Percentiles rank a stretch among this genome's conserved stretches.
These are phyloP conservation scores for Aspergillus mulundensis DNA, from an alignment of 495 filamentous ascomycete species.

Conservation along the genomic window DNA sequence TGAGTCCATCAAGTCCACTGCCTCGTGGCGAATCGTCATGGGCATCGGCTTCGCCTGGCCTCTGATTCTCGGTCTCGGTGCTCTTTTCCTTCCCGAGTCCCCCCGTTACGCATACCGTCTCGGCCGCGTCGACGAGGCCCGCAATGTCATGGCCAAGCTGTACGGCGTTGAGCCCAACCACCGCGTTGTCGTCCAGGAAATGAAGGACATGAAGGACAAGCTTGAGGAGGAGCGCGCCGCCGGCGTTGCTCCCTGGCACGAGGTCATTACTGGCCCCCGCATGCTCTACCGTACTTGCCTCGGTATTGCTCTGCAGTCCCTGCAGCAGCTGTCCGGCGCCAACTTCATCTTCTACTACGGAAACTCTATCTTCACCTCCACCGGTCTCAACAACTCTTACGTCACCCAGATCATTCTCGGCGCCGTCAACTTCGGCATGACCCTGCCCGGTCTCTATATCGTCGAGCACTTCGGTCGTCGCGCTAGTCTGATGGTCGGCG, in stretches of 20 bases:
- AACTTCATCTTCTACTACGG: constrained; percentile 87
- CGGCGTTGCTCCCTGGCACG: constrained; percentile 54
- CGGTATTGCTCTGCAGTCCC: constrained; percentile 65
- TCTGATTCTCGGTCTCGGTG: constrained; percentile 64
- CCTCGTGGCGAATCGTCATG: constrained; percentile 77
- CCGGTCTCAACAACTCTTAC: constrained; percentile 64
- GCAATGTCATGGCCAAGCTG: constrained; percentile 62
- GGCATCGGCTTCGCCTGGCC: constrained; percentile 76
- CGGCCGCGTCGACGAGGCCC: constrained; percentile 62
- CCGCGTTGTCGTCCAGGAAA: constrained; percentile 61
- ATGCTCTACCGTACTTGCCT: constrained; percentile 71
- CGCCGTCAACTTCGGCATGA: constrained; percentile 69
- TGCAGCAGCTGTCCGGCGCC: constrained; percentile 69
- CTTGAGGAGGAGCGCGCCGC: constrained; percentile 53
- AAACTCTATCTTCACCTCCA: constrained; percentile 65
- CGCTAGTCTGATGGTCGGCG: constrained; percentile 61
- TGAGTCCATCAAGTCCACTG: constrained; percentile 45
- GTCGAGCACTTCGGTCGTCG: constrained; percentile 70
- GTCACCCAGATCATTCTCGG: constrained; percentile 72
- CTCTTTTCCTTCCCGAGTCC: constrained; percentile 69
- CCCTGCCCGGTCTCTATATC: constrained; percentile 67
- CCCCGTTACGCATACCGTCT: constrained; percentile 65
- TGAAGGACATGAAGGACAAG: constrained; percentile 63
- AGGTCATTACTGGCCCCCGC: constrained; percentile 65
- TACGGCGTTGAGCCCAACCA: constrained; percentile 65